Percentiles rank a stretch among this genome's conserved stretches.
Evolutionary conservation across 208 protist species (phyloP).

Genomic region (Leishmania aethiopica): DNA sequence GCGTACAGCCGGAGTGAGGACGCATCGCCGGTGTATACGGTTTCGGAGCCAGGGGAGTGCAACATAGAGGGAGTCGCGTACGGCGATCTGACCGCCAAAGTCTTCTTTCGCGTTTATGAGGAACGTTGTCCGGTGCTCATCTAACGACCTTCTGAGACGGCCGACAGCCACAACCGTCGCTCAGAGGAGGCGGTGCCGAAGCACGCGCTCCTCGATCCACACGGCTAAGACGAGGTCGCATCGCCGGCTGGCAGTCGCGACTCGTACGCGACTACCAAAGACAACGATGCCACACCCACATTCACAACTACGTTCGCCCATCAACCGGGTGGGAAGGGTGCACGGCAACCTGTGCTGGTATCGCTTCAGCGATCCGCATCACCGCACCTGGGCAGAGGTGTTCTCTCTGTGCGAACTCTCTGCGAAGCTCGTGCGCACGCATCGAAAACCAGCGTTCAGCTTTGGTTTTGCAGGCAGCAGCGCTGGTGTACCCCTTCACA

Average conservation of each 20-base stretch:
- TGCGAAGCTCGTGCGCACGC: slow-evolving; percentile 14
- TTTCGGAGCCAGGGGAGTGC: slow-evolving; percentile 29
- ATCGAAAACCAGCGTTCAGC: slow-evolving; percentile 32
- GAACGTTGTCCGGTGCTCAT: slow-evolving; percentile 37
- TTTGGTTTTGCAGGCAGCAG: slow-evolving; percentile 51
- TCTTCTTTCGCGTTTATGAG: slow-evolving; percentile 26
- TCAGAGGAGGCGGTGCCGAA: slow-evolving; percentile 19
- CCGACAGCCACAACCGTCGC: not conserved
- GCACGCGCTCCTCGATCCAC: slow-evolving; percentile 24
- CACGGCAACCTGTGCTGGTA: slow-evolving; percentile 37
- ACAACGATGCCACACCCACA: slow-evolving; percentile 24
- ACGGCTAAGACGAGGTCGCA: slow-evolving; percentile 36
- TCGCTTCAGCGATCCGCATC: slow-evolving; percentile 48
- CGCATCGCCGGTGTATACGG: slow-evolving; percentile 10
- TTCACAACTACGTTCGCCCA: slow-evolving; percentile 9
- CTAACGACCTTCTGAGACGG: not conserved
- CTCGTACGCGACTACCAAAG: slow-evolving; percentile 35
- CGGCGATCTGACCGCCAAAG: slow-evolving; percentile 15
- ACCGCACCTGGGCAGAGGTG: slow-evolving; percentile 30
- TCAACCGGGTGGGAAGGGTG: not conserved
- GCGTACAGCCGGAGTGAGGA: not conserved
- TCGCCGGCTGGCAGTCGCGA: slow-evolving; percentile 45
- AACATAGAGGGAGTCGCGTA: slow-evolving; percentile 31
- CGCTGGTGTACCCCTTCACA: slow-evolving; percentile 56
- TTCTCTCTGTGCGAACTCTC: slow-evolving; percentile 27